Evolutionary conservation across 805 yeast genomes (phyloP), one percentile per base, ranked within the genome.

Genomic region (Kodamaea jinghongensis): DNA sequence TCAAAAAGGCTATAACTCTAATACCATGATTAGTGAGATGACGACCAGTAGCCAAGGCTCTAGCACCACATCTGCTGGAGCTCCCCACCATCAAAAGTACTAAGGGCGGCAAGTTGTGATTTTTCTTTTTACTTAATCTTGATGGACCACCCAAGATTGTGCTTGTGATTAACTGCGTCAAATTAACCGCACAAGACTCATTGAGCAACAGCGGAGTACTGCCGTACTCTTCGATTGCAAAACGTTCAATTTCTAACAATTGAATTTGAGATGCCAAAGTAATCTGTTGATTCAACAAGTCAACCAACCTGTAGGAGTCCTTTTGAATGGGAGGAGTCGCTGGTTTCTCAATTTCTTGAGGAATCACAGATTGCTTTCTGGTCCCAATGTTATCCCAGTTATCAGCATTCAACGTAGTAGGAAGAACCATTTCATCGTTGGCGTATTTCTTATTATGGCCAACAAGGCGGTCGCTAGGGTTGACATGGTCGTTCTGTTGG

Each of bases 41-140:
- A 46, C 95, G 76, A 0, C 89, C 96, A 0, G 90, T 72, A 0
- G 89, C 86, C 39, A 87, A 62, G 0, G 90, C 89, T 41, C 87
- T 67, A 4, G 81, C 73, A 15, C 96, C 95, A 15, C 91, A 73
- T 41, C 82, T 68, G 40, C 81, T 80, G 50, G 83, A 83, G 6
- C 42, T 37, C n/a, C 95, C 93, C 3, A 78, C 78, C 17, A 88
- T 65, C 1, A 83, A 63, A 10, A 88, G 65, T 2, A 86, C 82
- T 39, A 87, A 63, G 2, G 96, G 96, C 6, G 89, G 85, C 13
- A 86, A 71, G 55, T 89, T 88, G 54, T 82, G 87, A 56, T 85
- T 85, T 38, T 55, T 61, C n/a, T 70, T 65, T 20, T 72, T 67
- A 28, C 79, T 72, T 41, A 87, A 67, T 48, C 96, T 70, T 17